phyloP scores from a whole-genome alignment of 2,329 filamentous ascomycete genomes.

The Penicillium sp. region DNA sequence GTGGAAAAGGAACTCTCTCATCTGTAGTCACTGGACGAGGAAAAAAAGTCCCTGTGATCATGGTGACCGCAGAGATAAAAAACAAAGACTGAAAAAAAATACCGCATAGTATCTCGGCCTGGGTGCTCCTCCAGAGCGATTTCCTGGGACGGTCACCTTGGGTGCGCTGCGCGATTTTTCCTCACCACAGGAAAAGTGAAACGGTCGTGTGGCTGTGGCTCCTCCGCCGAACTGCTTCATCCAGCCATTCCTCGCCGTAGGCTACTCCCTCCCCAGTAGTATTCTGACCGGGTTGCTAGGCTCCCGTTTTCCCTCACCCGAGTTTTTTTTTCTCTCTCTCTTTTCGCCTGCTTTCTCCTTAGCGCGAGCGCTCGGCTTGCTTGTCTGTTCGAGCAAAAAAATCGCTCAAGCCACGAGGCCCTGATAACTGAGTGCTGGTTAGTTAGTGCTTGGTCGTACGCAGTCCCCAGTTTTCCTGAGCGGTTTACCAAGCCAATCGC shows the following conservation, averaged over 20 bases:
- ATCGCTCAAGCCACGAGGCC: conserved; percentile 20
- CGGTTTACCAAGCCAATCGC: conserved; percentile 28
- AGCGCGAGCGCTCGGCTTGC: background rate
- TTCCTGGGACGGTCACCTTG: background rate
- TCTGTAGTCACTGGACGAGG: too few species aligned
- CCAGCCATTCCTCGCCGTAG: background rate
- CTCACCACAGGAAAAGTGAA: conserved; percentile 19
- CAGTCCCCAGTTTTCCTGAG: conserved; percentile 21
- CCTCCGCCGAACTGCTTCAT: conserved; percentile 8
- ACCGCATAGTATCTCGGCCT: conserved; percentile 18
- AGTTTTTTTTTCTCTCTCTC: background rate
- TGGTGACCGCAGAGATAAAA: background rate
- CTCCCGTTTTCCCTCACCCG: background rate
- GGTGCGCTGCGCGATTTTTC: conserved; percentile 29
- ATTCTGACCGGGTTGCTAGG: background rate
- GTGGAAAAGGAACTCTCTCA: too few species aligned
- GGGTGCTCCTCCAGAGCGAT: background rate
- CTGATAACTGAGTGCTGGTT: background rate
- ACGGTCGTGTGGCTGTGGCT: background rate
- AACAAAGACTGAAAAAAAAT: conserved; percentile 13
- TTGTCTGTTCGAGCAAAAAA: conserved; percentile 10
- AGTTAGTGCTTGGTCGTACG: too few species aligned
- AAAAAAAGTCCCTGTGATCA: background rate
- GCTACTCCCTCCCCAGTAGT: too few species aligned
- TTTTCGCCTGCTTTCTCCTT: background rate